Percentiles rank a stretch among this genome's conserved stretches.
phyloP scores from a whole-genome alignment of 352 stramenopile genomes.

The Aphanomyces astaci region DNA sequence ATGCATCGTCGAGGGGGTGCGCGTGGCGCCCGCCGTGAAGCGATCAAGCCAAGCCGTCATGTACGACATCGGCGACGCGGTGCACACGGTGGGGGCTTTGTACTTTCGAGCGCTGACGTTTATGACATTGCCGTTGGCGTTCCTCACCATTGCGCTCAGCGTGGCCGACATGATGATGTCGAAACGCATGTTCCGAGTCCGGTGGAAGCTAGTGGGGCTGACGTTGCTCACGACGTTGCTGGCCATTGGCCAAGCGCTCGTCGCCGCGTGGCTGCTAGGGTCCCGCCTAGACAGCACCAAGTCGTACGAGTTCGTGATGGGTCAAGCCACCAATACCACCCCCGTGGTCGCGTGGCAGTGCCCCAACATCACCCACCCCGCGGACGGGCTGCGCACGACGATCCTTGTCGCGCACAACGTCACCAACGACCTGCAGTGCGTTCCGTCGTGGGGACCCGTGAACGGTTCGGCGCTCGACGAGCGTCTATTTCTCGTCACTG shows the following conservation, averaged over 20 bases:
- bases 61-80: background rate
- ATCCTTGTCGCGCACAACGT: background rate
- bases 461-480: background rate
- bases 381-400: background rate
- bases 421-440: background rate
- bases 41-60: background rate
- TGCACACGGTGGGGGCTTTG: background rate
- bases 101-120: slow-evolving; percentile 4
- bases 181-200: background rate
- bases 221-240: background rate
- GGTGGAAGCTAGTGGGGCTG: background rate
- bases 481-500: background rate
- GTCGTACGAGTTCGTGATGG: background rate
- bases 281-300: background rate
- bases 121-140: background rate
- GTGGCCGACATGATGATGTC: background rate
- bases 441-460: background rate
- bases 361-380: background rate
- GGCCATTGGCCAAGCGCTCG: background rate
- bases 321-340: background rate
- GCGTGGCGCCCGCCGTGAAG: background rate
- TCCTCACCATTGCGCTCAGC: background rate
- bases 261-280: background rate
- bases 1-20: background rate
- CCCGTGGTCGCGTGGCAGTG: background rate